Base-by-base conservation (phyloP, 1,139 yeast species). In the Chernovozyma sophiae-reginae region DNA sequence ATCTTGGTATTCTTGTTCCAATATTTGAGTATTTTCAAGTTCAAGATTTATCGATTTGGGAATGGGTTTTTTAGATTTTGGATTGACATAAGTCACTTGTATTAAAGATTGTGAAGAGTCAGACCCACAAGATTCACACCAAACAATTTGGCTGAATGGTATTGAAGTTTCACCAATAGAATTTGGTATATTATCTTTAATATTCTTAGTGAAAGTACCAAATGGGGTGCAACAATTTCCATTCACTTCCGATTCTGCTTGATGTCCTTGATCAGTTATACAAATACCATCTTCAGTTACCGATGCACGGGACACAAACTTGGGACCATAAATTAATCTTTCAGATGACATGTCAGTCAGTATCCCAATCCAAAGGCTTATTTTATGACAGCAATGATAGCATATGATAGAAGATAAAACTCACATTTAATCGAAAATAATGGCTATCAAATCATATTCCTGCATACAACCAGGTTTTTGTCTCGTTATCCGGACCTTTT, bases 101-200 rank as follows among this genome's bases (percentile, higher is more conserved):
- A 53, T 44, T n/a, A 47, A 36, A 25, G 49, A 48, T 3, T 45
- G 46, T 4, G 31, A n/a, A 23, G 41, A 41, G 4, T 31, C 39
- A 10, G 39, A 32, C 34, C 35, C 40, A 10, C 39, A 17, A 3
- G 44, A 31, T 33, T 52, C 53, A 39, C 63, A 60, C 55, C 59
- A 61, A 23, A 66, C 35, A 20, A 66, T 57, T 33, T 56, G 46
- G 26, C 52, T 47, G 39, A 40, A 60, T 5, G 60, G 48, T 20
- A 61, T 55, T 35, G 41, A 46, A 3, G 37, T 42, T 6, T 31
- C 19, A 10, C 23, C 18, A 16, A 12, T 16, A 12, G 29, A 26
- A 6, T 7, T 20, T 20, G 23, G 23, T 6, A 20, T 7, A 10
- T 20, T 20, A 6, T 26, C 8, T 11, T 6, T 6, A n/a, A n/a